Evolutionary conservation across 108 stramenopile species (phyloP).

Genomic region (Cyclotella baltica): DNA sequence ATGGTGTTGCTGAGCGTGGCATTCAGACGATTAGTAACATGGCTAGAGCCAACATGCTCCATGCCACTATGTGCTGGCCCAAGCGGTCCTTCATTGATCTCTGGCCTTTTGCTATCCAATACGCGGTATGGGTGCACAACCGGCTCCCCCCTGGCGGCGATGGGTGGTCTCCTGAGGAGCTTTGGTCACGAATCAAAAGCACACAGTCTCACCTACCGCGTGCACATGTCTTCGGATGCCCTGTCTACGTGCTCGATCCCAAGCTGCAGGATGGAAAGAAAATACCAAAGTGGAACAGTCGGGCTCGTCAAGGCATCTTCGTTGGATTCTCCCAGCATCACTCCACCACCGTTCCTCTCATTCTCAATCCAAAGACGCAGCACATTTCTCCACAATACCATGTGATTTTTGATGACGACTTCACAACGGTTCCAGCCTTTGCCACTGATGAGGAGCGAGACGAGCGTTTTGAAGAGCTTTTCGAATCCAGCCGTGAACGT

Average conservation of each 20-base stretch:
- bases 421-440: no score
- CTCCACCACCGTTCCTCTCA: no score
- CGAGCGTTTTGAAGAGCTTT: no score
- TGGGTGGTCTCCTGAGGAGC: slow-evolving; percentile 32
- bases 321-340: no score
- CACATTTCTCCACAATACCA: no score
- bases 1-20: slow-evolving; percentile 49
- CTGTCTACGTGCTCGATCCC: slow-evolving; percentile 49
- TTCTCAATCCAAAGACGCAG: no score
- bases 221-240: slow-evolving; percentile 54
- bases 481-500: no score
- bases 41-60: slow-evolving; percentile 55
- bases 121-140: slow-evolving; percentile 51
- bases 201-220: no score
- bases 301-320: no score
- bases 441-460: no score
- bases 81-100: slow-evolving; percentile 7
- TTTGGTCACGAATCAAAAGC: background rate
- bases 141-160: slow-evolving; percentile 25
- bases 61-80: slow-evolving; percentile 50
- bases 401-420: no score
- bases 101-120: slow-evolving; percentile 62
- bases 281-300: slow-evolving; percentile 51
- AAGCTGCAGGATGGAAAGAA: slow-evolving; percentile 52
- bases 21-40: slow-evolving; percentile 41